Evolutionary conservation across 495 filamentous ascomycete species (phyloP), one percentile per base, ranked within the genome.

Genomic region (Schizothecium vesticola): DNA sequence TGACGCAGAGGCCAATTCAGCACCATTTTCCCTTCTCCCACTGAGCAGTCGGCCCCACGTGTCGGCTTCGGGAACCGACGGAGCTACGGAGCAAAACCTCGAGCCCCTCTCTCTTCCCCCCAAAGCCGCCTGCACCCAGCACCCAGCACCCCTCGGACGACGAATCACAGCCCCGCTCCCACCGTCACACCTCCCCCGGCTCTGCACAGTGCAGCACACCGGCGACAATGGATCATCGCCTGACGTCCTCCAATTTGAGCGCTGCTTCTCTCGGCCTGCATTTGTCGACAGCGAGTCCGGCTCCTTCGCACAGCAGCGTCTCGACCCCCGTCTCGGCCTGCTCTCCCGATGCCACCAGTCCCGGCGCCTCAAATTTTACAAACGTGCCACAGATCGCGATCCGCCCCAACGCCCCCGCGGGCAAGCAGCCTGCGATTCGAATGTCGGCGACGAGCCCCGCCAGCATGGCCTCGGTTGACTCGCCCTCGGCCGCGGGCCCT

Each of bases 281-380:
- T 33, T 56, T 71, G 62, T 69, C 70, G 55, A 67, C 33, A n/a
- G n/a, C 73, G 33, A 74, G 69, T 12, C 24, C 24, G 9, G 68
- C 70, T 1, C 26, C 72, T 10, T 22, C 64, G 31, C 71, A 67
- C 55, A 51, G 58, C 28, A 61, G 61, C 59, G 70, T 69, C 11
- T 71, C 67, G 24, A 74, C 68, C 69, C 76, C 75, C 68, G 66
- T 72, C 63, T 77, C 77, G 22, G 70, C 68, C 13, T 62, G 64
- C 55, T 76, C 76, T 28, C 74, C 75, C 24, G 23, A 71, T 7
- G 55, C 63, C 29, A 69, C 72, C 16, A 51, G 16, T 51, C 25
- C 66, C 71, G 12, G 59, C 69, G 43, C 70, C 2, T 71, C 71
- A 11, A 69, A 36, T 24, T 72, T 71, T 11, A 51, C 59, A 26